phyloP scores from a whole-genome alignment of 176 grass and related monocot species.

The Neostapfia colusana region DNA sequence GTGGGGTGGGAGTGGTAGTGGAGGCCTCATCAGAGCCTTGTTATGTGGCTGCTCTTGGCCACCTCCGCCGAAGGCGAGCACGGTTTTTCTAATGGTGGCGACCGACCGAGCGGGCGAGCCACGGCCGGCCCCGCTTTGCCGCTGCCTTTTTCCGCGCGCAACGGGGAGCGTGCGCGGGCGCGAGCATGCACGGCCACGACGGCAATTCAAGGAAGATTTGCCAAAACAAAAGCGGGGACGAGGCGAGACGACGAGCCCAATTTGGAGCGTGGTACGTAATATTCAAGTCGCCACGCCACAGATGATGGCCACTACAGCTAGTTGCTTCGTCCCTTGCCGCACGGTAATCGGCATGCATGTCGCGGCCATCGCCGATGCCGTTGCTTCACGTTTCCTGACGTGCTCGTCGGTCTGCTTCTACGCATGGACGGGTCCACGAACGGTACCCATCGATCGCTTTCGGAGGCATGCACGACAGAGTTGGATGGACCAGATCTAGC shows the following conservation, averaged over 20 bases:
- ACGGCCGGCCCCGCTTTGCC: background rate
- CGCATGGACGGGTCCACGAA: background rate
- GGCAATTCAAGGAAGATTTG: background rate
- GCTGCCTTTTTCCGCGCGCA: background rate
- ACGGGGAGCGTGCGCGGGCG: background rate
- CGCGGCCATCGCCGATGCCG: background rate
- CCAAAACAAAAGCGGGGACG: background rate
- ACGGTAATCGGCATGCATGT: background rate
- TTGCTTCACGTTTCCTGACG: conserved; percentile 21
- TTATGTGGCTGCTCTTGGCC: conserved; percentile 56
- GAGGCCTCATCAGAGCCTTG: conserved; percentile 51
- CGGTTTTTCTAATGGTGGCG: conserved; percentile 48
- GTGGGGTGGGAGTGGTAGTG: conserved; percentile 55
- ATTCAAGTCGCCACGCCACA: conserved; percentile 1
- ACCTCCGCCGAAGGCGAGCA: conserved; percentile 25
- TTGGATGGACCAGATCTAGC: background rate
- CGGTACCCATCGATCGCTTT: background rate
- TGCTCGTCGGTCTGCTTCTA: background rate
- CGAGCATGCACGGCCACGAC: background rate
- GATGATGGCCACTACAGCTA: no score
- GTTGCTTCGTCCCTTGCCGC: no score
- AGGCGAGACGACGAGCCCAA: conserved; percentile 4
- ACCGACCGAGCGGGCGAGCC: conserved; percentile 29
- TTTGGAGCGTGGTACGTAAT: background rate
- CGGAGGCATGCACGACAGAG: conserved; percentile 8